Conservation (phyloP, 257 asterid species). For the Handroanthus guayacan region DNA sequence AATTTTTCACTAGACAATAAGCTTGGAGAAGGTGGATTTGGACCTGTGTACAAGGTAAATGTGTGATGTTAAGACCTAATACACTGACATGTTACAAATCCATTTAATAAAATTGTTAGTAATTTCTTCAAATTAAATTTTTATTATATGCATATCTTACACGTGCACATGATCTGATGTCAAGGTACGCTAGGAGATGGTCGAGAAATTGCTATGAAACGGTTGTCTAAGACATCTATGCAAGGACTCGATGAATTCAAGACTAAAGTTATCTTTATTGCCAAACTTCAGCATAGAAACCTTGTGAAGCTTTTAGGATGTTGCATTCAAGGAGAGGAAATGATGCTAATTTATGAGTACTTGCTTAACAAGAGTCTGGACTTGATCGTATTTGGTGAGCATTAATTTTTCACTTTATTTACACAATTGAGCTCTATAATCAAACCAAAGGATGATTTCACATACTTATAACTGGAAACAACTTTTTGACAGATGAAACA, state of each 20-base stretch:
- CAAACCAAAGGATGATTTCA: too few relatives aligned
- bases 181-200: conserved; percentile 38
- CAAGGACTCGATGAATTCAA: conserved; percentile 51
- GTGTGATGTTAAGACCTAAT: not conserved
- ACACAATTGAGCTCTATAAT: too few relatives aligned
- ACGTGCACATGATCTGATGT: not conserved
- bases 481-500: too few relatives aligned
- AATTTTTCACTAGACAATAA: conserved; percentile 35
- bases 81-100: too few relatives aligned
- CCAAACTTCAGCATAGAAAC: conserved; percentile 52
- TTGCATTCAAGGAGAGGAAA: conserved; percentile 44
- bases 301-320: conserved; percentile 50
- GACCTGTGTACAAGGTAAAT: conserved; percentile 43
- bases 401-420: too few relatives aligned
- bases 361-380: too few relatives aligned
- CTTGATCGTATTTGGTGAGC: too few relatives aligned
- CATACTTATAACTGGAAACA: too few relatives aligned
- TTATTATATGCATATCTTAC: not conserved
- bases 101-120: too few relatives aligned
- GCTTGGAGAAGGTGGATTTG: conserved; percentile 50
- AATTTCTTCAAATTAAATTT: too few relatives aligned
- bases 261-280: conserved; percentile 44
- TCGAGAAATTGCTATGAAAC: conserved; percentile 47
- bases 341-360: too few relatives aligned
- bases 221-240: conserved; percentile 38